Conservation (phyloP, 2,329 filamentous ascomycete genomes). For the Ophiobolus disseminans region DNA sequence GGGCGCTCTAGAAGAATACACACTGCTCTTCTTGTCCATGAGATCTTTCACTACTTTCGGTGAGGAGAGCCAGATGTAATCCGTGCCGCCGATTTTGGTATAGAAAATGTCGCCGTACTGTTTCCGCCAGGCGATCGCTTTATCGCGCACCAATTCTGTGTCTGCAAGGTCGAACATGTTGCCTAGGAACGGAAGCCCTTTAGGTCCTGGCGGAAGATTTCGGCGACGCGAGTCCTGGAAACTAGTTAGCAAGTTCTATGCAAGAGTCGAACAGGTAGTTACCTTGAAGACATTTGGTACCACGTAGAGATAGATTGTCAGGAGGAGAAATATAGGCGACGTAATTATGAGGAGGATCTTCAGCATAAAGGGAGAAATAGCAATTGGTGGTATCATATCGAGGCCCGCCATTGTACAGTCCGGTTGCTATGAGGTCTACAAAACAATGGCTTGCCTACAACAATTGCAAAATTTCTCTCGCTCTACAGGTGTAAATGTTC, state of each 20-base stretch:
- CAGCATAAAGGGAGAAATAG: slow-evolving; percentile 11
- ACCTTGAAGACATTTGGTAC: slow-evolving; percentile 43
- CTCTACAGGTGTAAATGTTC: no score
- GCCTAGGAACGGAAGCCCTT: slow-evolving; percentile 50
- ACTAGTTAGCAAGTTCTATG: slow-evolving; percentile 4
- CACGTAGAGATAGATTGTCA: slow-evolving; percentile 35
- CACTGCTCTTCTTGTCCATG: slow-evolving; percentile 61
- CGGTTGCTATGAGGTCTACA: no score
- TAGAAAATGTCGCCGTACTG: slow-evolving; percentile 51
- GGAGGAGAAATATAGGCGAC: slow-evolving; percentile 26
- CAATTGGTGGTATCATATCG: slow-evolving; percentile 6
- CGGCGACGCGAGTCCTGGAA: slow-evolving; percentile 39
- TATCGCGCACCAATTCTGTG: slow-evolving; percentile 39
- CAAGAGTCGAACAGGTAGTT: not conserved
- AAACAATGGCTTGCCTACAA: no score
- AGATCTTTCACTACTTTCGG: slow-evolving; percentile 61
- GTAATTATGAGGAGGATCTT: slow-evolving; percentile 20
- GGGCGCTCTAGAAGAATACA: slow-evolving; percentile 57
- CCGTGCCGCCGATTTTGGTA: slow-evolving; percentile 50
- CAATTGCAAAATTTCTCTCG: no score
- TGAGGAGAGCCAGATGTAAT: slow-evolving; percentile 54
- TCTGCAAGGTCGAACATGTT: slow-evolving; percentile 49
- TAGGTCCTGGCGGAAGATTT: slow-evolving; percentile 49
- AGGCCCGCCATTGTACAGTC: slow-evolving; percentile 19
- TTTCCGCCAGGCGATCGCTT: slow-evolving; percentile 44